These are phyloP conservation scores for Lachancea sp. DNA, from an alignment of 805 yeast genomes.

Conservation along the genomic window DNA sequence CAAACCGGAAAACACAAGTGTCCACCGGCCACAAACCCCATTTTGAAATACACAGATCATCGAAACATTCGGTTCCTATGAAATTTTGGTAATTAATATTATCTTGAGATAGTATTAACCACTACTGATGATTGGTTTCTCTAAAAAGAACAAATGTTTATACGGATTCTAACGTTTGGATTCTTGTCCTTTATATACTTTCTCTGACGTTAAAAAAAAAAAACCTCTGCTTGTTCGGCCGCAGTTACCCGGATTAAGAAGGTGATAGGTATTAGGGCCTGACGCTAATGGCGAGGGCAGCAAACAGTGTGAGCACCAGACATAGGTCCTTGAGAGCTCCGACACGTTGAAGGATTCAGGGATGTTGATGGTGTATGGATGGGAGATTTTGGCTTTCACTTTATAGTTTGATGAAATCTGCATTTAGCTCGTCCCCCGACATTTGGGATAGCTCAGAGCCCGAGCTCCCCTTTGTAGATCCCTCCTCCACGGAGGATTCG, in stretches of 20 bases:
- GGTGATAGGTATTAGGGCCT: not conserved
- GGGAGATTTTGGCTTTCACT: no score
- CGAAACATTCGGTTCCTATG: constrained; percentile 34
- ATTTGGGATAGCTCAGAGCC: constrained; percentile 1
- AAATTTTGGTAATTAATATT: constrained; percentile 34
- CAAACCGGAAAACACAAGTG: constrained; percentile 7
- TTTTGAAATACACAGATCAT: constrained; percentile 25
- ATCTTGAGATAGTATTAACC: constrained; percentile 39
- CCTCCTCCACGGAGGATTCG: not conserved
- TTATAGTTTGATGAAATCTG: constrained; percentile 9
- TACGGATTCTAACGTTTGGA: not conserved
- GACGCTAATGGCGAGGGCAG: not conserved
- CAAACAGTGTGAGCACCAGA: not conserved
- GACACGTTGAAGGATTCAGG: no score
- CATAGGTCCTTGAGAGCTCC: no score
- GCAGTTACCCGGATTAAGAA: not conserved
- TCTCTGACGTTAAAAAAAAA: constrained; percentile 3
- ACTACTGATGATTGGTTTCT: constrained; percentile 36
- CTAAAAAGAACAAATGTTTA: constrained; percentile 11
- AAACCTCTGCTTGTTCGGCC: no score
- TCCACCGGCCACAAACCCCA: constrained; percentile 6
- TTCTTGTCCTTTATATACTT: constrained; percentile 2
- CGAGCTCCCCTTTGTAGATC: not conserved
- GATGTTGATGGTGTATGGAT: no score
- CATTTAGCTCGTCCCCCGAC: constrained; percentile 10